A percentile compares a stretch with the other conserved stretches of the same genome.
phyloP scores from a whole-genome alignment of 495 filamentous ascomycete species.

The Xylaria nigripes region DNA sequence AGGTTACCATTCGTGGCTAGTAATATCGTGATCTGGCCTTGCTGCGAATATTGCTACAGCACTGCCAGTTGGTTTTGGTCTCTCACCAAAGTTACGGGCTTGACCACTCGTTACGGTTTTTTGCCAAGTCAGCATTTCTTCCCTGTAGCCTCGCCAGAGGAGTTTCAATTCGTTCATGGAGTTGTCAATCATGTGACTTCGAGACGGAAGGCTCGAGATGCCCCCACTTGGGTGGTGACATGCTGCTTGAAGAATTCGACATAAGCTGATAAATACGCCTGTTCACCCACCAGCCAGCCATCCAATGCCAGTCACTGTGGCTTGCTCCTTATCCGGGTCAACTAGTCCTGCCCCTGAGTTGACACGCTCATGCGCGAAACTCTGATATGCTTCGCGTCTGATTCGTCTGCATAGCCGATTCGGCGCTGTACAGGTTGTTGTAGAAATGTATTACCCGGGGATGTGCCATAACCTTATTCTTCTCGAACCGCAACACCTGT shows the following conservation, averaged over 20 bases:
- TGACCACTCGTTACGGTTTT: too few relatives aligned
- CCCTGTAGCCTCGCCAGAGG: not conserved
- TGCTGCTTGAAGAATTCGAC: not conserved
- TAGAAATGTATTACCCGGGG: conserved; percentile 81
- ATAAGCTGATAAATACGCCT: not conserved
- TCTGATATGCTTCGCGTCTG: conserved; percentile 24
- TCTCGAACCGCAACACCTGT: conserved; percentile 83
- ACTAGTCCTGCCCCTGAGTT: conserved; percentile 8
- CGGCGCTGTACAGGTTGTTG: conserved; percentile 58
- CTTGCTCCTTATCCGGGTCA: conserved; percentile 31
- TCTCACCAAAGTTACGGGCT: too few relatives aligned
- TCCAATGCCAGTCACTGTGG: conserved; percentile 31
- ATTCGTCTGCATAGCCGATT: conserved; percentile 29
- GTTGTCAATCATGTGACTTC: not conserved
- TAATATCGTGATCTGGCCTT: too few relatives aligned
- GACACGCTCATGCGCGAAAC: too few relatives aligned
- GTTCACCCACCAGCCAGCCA: conserved; percentile 14
- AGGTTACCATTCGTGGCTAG: too few relatives aligned
- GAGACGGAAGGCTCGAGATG: not conserved
- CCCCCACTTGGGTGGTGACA: not conserved
- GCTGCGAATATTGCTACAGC: too few relatives aligned
- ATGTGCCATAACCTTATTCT: conserved; percentile 89
- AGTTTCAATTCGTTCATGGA: not conserved
- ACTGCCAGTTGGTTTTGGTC: too few relatives aligned
- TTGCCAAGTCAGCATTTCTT: not conserved